A percentile compares a stretch with the other conserved stretches of the same genome.
These are phyloP conservation scores for Rhododendron henanense DNA, from an alignment of 148 eudicot species.

Conservation along the genomic window DNA sequence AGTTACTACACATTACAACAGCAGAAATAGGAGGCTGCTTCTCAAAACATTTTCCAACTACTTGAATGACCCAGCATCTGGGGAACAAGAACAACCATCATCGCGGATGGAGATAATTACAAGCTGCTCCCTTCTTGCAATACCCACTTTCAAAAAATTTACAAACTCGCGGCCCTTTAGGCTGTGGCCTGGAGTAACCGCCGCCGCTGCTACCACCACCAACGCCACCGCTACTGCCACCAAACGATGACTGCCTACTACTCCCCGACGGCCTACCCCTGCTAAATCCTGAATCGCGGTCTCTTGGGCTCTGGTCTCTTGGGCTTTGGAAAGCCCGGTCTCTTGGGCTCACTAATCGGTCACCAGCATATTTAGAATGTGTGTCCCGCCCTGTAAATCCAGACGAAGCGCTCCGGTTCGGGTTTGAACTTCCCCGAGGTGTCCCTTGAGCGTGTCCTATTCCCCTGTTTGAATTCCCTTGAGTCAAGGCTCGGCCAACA, in stretches of 20 bases:
- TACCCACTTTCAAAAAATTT: constrained; percentile 71
- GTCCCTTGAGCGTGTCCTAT: constrained; percentile 32
- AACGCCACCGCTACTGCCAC: constrained; percentile 21
- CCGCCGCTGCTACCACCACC: constrained; percentile 26
- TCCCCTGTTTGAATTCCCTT: constrained; percentile 37
- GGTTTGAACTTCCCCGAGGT: constrained; percentile 21
- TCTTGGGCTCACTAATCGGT: constrained; percentile 46
- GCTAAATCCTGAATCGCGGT: constrained; percentile 25
- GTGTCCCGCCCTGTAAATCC: constrained; percentile 29
- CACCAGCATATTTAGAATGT: constrained; percentile 29
- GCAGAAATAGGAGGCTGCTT: neutral
- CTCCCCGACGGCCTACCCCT: constrained; percentile 49
- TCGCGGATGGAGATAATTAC: constrained; percentile 73
- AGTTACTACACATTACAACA: constrained; percentile 11
- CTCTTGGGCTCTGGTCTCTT: constrained; percentile 34
- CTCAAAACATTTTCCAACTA: constrained; percentile 28
- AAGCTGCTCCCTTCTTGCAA: constrained; percentile 74
- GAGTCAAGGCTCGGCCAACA: constrained; percentile 33
- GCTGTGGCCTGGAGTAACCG: constrained; percentile 45
- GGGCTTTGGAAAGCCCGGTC: constrained; percentile 45
- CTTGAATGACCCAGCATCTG: constrained; percentile 25
- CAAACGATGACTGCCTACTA: constrained; percentile 50
- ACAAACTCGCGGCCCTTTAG: constrained; percentile 70
- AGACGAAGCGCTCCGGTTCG: constrained; percentile 22
- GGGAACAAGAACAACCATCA: constrained; percentile 13